A percentile compares a stretch with the other conserved stretches of the same genome.
Evolutionary conservation across 2,329 filamentous ascomycete species (phyloP).

Genomic region (Fusarium circinatum): DNA sequence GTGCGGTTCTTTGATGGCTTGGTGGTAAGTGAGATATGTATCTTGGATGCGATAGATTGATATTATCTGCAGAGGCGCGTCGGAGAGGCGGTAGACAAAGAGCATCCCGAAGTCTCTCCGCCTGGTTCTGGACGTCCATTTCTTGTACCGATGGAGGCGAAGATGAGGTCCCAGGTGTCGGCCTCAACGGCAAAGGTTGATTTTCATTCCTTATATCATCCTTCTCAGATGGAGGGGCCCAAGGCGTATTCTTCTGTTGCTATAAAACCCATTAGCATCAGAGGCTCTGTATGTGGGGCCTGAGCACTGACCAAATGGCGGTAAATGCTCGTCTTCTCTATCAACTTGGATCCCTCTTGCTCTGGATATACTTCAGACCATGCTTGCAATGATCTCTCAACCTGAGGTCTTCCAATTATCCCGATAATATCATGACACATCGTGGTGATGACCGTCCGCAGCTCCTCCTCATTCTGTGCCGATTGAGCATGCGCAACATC

Average conservation of each 20-base stretch:
- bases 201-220: background rate
- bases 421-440: background rate
- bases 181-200: background rate
- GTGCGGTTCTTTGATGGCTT: background rate
- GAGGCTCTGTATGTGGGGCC: no score
- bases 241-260: background rate
- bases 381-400: background rate
- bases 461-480: background rate
- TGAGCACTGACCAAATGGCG: background rate
- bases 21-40: background rate
- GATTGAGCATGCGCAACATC: background rate
- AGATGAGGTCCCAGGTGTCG: background rate
- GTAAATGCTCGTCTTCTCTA: background rate
- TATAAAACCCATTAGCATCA: background rate
- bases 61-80: background rate
- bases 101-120: background rate
- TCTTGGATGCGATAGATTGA: background rate
- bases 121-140: background rate
- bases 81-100: background rate
- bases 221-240: background rate
- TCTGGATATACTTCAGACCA: conserved; percentile 9
- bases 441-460: background rate
- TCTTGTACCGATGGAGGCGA: background rate
- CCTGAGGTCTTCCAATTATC: background rate
- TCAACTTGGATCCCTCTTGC: background rate